Evolutionary conservation across 1,139 yeast genomes (phyloP), one percentile per base, ranked within the genome.

Genomic region (Kodamaea plutei): DNA sequence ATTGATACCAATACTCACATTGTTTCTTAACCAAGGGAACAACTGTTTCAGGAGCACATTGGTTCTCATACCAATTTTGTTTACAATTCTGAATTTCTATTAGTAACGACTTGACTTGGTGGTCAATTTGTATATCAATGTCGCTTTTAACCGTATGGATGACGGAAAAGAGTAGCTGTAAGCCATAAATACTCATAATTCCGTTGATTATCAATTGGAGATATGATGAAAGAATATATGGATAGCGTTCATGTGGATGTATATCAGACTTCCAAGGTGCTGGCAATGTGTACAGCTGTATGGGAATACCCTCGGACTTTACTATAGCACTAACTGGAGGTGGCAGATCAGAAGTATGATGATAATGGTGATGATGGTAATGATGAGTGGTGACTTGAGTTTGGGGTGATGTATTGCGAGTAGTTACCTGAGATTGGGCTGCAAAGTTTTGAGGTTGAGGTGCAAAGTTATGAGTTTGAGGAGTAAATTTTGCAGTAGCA

Each of bases 1-100:
- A 80, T 32, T 69, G 64, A 34, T 63, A 64, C 84, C 84, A 82
- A 36, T 66, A 63, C 15, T 64, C 61, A 50, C 91, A 82, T 25
- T 67, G 64, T 12, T 58, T 56, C 37, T 71, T 76, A 32, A 81
- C 48, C 2, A 79, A 81, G 0, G 88, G 84, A 0, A 71, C 78
- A n/a, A 76, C 56, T 3, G 64, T 55, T 4, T 63, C 75, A 2
- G 80, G 79, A 13, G 61, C 61, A 48, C 91, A 82, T 23, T 63
- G 56, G 50, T 81, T 82, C 9, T 64, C 73, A 25, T 54, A 38
- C 49, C 74, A 82, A 8, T 70, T 56, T 18, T 69, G 54, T 12
- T 66, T 53, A 49, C 89, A 81, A 20, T 59, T 58, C 17, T 63
- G 70, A 7, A 70, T 64, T 28, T 67, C 70, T 13, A 65, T 54